These are phyloP conservation scores for Ophiostoma quercus DNA, from an alignment of 2,329 filamentous ascomycete species.

Conservation along the genomic window DNA sequence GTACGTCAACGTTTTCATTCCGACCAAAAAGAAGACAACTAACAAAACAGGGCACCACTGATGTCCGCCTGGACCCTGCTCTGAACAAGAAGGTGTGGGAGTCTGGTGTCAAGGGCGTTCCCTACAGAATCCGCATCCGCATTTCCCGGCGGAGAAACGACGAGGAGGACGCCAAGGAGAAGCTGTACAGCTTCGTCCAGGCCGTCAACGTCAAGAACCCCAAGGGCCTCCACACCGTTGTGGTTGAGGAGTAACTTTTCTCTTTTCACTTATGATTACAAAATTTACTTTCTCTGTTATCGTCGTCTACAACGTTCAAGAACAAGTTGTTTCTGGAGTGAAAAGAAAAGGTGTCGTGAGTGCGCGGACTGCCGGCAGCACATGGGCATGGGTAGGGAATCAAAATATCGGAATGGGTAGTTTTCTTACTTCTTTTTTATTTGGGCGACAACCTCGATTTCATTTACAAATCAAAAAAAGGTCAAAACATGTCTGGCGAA, in stretches of 20 bases:
- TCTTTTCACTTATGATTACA: conserved; percentile 1
- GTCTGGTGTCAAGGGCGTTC: conserved; percentile 96
- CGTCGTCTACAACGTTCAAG: not conserved
- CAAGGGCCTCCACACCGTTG: conserved; percentile 91
- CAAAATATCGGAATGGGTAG: conserved; percentile 20
- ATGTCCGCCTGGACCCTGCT: conserved; percentile 97
- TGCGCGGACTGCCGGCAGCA: conserved; percentile 16
- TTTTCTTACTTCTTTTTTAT: conserved; percentile 19
- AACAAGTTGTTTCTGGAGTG: not conserved
- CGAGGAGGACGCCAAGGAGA: conserved; percentile 99
- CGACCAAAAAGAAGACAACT: not conserved
- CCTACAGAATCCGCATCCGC: conserved; percentile 93
- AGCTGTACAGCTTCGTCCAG: conserved; percentile 99
- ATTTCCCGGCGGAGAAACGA: conserved; percentile 99
- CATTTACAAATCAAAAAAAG: conserved; percentile 21
- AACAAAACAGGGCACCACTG: conserved; percentile 70
- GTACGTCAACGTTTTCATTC: too few relatives aligned
- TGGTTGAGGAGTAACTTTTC: conserved; percentile 66
- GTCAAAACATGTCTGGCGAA: conserved; percentile 15
- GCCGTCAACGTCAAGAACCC: conserved; percentile 99
- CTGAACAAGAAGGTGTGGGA: conserved; percentile 99
- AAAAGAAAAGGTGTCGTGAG: conserved; percentile 14
- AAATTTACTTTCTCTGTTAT: conserved; percentile 11
- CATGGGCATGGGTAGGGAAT: conserved; percentile 22
- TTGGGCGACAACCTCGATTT: conserved; percentile 24